Conservation (phyloP, 345 rosid species). For the sweet orange (Citrus sinensis) region DNA sequence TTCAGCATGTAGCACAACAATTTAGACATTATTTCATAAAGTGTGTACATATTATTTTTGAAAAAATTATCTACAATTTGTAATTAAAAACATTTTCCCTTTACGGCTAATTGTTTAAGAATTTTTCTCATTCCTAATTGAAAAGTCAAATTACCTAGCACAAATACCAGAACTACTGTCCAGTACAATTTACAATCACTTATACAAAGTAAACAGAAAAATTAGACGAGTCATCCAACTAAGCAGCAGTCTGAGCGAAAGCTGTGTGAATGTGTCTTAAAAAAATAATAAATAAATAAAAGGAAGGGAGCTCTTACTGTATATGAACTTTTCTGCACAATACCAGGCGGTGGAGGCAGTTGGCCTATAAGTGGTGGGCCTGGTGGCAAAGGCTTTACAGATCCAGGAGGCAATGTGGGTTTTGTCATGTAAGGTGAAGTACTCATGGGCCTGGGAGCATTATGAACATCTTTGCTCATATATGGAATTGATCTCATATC, state of each 20-base stretch:
- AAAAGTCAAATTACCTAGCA: neutral
- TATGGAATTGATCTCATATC: conserved; percentile 56
- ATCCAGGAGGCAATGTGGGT: conserved; percentile 46
- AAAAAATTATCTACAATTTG: neutral
- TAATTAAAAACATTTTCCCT: neutral
- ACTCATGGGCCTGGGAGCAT: conserved; percentile 47
- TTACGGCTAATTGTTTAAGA: neutral
- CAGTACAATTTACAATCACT: neutral
- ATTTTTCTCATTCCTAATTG: neutral
- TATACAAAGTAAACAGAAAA: neutral
- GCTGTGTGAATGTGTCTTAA: neutral
- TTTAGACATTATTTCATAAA: neutral
- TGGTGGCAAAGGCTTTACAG: conserved; percentile 49
- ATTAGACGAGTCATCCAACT: neutral
- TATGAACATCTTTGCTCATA: conserved; percentile 51
- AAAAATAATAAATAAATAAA: conserved; percentile 4
- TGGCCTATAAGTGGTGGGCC: conserved; percentile 37
- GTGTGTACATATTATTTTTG: neutral
- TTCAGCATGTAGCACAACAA: neutral
- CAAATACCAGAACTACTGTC: neutral
- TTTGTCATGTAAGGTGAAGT: conserved; percentile 47
- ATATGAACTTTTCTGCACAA: conserved; percentile 47
- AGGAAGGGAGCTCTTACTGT: conserved; percentile 40
- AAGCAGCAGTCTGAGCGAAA: neutral
- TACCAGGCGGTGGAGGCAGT: conserved; percentile 46